A percentile compares a stretch with the other conserved stretches of the same genome.
Evolutionary conservation across 768 basidiomycete species (phyloP).

Genomic region (Pleurotus pulmonarius): DNA sequence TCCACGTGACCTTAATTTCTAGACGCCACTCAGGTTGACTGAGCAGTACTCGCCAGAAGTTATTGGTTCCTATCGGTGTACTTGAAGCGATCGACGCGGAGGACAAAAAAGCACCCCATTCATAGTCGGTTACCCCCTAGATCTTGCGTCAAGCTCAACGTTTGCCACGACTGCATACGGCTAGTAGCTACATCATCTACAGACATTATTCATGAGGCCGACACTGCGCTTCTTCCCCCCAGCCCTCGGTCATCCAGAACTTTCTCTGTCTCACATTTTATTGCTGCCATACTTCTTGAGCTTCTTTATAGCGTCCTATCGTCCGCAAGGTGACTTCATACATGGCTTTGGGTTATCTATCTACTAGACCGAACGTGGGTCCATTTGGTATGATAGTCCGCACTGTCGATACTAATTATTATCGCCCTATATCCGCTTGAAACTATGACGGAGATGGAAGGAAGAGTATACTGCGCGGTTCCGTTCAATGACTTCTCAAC

Average conservation of each 20-base stretch:
- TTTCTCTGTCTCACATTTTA: constrained; percentile 5
- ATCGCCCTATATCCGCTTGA: constrained; percentile 7
- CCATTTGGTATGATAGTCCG: not conserved
- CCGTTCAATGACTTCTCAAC: constrained; percentile 19
- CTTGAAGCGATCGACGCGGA: constrained; percentile 6
- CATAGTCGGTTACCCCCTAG: not conserved
- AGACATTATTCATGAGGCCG: not conserved
- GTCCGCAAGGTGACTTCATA: constrained; percentile 6
- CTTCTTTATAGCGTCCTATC: constrained; percentile 9
- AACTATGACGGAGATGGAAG: constrained; percentile 1
- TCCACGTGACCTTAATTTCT: constrained; percentile 3
- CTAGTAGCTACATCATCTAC: constrained; percentile 1
- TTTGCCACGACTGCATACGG: not conserved
- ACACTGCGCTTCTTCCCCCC: constrained; percentile 3
- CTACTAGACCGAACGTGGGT: constrained; percentile 4
- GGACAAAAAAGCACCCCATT: constrained; percentile 8
- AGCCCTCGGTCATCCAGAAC: constrained; percentile 8
- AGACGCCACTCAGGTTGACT: not conserved
- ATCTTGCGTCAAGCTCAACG: not conserved
- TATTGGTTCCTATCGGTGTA: constrained; percentile 7
- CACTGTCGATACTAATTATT: not conserved
- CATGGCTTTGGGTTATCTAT: constrained; percentile 1
- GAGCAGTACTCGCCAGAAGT: not conserved
- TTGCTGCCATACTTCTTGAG: constrained; percentile 8
- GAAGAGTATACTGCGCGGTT: not conserved